Evolutionary conservation across 495 filamentous ascomycete species (phyloP).

Genomic region (Pyrenula aspistea): DNA sequence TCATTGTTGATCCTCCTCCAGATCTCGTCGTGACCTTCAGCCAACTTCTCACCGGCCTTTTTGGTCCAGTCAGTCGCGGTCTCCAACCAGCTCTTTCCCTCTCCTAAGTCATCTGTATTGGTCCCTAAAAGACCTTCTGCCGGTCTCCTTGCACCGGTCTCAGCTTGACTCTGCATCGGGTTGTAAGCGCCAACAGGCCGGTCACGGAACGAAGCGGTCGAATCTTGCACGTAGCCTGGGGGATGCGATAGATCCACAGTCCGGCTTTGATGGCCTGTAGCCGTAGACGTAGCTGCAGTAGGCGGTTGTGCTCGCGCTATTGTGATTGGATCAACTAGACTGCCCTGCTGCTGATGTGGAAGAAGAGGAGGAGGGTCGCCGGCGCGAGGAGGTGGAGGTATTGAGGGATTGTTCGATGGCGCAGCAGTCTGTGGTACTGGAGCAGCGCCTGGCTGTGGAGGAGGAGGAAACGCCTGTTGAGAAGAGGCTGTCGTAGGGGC

Average conservation of each 20-base stretch:
- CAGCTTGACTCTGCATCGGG: conserved; percentile 14
- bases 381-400: conserved; percentile 45
- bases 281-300: conserved; percentile 4
- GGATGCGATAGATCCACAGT: conserved; percentile 31
- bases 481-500: conserved; percentile 13
- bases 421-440: conserved; percentile 10
- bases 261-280: conserved; percentile 20
- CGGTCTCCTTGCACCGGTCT: conserved; percentile 3
- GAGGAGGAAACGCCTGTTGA: conserved; percentile 35
- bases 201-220: conserved; percentile 20
- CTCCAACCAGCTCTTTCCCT: conserved; percentile 35
- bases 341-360: conserved; percentile 21
- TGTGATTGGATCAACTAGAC: conserved; percentile 14
- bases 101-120: conserved; percentile 17
- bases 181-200: conserved; percentile 11
- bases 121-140: conserved; percentile 8
- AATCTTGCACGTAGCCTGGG: conserved; percentile 44
- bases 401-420: conserved; percentile 6
- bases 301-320: conserved; percentile 5
- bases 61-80: conserved; percentile 49
- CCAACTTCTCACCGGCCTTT: conserved; percentile 47
- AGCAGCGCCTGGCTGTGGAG: conserved; percentile 48
- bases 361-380: conserved; percentile 23
- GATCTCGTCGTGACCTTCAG: conserved; percentile 54
- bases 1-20: conserved; percentile 56